Percentiles rank a stretch among this genome's conserved stretches.
These are phyloP conservation scores for Hamigera avellanea DNA, from an alignment of 495 filamentous ascomycete species.

Conservation along the genomic window DNA sequence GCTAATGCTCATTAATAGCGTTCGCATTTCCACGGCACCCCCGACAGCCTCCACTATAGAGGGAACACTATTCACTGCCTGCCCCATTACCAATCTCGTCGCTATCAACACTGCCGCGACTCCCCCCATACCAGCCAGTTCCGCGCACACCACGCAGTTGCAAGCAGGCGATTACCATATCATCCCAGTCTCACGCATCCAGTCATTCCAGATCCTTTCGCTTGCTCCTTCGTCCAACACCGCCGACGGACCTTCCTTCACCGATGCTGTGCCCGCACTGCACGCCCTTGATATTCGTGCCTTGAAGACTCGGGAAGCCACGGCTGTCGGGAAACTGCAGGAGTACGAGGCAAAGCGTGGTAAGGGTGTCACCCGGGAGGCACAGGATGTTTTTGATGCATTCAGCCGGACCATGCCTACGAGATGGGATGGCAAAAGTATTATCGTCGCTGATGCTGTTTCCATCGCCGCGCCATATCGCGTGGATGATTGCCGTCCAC, in stretches of 20 bases:
- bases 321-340: constrained; percentile 39
- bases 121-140: constrained; percentile 7
- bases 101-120: constrained; percentile 42
- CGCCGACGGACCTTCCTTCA: constrained; percentile 28
- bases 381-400: constrained; percentile 59
- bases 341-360: constrained; percentile 44
- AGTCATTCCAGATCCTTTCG: constrained; percentile 43
- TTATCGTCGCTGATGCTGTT: constrained; percentile 56
- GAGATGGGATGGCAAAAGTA: constrained; percentile 49
- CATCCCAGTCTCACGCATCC: constrained; percentile 51
- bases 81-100: constrained; percentile 53
- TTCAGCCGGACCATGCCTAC: constrained; percentile 52
- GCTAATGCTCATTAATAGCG: constrained; percentile 21
- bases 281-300: constrained; percentile 39
- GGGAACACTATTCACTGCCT: constrained; percentile 57
- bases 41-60: constrained; percentile 40
- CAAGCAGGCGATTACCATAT: constrained; percentile 50
- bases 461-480: constrained; percentile 49
- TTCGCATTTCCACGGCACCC: constrained; percentile 48
- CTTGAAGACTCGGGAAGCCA: constrained; percentile 41
- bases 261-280: constrained; percentile 27
- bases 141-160: constrained; percentile 25
- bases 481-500: constrained; percentile 43
- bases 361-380: constrained; percentile 52
- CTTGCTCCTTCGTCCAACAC: constrained; percentile 20